These are phyloP conservation scores for Blastomyces parvus DNA, from an alignment of 2,329 filamentous ascomycete species.

Conservation along the genomic window DNA sequence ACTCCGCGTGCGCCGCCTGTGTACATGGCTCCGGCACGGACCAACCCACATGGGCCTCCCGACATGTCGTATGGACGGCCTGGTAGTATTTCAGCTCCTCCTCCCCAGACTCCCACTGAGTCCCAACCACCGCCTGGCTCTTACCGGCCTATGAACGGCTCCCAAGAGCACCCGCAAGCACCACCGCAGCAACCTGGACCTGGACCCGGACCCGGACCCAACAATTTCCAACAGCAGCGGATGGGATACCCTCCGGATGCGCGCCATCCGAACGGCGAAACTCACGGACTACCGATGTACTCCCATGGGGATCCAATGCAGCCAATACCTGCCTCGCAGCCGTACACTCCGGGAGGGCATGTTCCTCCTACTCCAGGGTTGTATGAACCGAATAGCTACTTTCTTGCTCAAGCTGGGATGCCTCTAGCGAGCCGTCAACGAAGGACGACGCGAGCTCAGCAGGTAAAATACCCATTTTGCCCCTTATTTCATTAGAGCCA, in stretches of 20 bases:
- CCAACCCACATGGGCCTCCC: constrained; percentile 20
- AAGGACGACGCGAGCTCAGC: constrained; percentile 32
- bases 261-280: constrained; percentile 24
- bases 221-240: constrained; percentile 27
- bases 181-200: constrained; percentile 19
- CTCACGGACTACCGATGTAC: constrained; percentile 23
- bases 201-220: constrained; percentile 24
- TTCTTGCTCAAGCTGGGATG: constrained; percentile 21
- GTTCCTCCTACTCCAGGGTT: constrained; percentile 24
- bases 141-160: constrained; percentile 29
- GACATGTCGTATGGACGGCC: constrained; percentile 29
- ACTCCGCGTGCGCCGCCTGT: constrained; percentile 11
- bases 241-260: constrained; percentile 27
- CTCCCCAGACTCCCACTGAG: constrained; percentile 22
- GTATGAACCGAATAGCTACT: constrained; percentile 26
- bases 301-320: constrained; percentile 20
- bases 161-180: constrained; percentile 23
- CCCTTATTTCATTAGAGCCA: neutral
- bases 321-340: constrained; percentile 22
- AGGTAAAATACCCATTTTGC: constrained; percentile 22
- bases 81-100: constrained; percentile 24
- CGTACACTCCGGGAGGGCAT: constrained; percentile 13
- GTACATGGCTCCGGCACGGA: constrained; percentile 1
- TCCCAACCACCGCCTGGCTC: constrained; percentile 21
- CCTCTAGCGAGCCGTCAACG: constrained; percentile 27